Evolutionary conservation across 2,329 filamentous ascomycete species (phyloP).

Genomic region (Chalara sp.): DNA sequence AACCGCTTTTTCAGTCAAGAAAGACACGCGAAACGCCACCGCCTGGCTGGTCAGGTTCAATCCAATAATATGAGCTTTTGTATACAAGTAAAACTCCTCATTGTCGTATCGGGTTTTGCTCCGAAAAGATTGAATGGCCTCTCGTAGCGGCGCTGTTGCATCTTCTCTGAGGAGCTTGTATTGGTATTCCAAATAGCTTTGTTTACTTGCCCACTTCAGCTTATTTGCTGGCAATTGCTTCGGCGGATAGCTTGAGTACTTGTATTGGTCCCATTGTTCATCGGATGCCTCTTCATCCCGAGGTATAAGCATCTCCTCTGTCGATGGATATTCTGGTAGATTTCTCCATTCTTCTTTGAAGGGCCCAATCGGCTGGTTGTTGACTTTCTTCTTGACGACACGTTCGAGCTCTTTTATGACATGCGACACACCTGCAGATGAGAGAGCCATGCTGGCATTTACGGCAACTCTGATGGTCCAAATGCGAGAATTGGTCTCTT

Average conservation of each 20-base stretch:
- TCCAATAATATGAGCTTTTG: slow-evolving; percentile 61
- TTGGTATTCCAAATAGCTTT: slow-evolving; percentile 64
- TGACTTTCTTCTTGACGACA: too few relatives aligned
- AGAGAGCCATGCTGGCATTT: too few relatives aligned
- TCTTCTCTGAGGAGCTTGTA: slow-evolving; percentile 75
- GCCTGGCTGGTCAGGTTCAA: slow-evolving; percentile 58
- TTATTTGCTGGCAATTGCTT: neutral
- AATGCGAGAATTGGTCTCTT: too few relatives aligned
- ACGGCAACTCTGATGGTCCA: too few relatives aligned
- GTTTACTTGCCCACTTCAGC: slow-evolving; percentile 46
- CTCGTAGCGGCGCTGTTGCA: slow-evolving; percentile 59
- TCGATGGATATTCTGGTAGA: neutral
- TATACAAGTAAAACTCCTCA: slow-evolving; percentile 58
- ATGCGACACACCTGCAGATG: too few relatives aligned
- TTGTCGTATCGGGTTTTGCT: slow-evolving; percentile 50
- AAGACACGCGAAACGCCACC: slow-evolving; percentile 60
- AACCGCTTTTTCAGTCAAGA: slow-evolving; percentile 63
- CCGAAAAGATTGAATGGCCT: slow-evolving; percentile 53
- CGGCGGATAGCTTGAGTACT: neutral
- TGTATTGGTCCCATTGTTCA: neutral
- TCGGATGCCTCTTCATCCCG: neutral
- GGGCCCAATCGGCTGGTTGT: neutral
- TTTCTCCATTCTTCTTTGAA: neutral
- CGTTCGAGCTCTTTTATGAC: too few relatives aligned
- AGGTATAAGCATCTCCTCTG: neutral